phyloP scores from a whole-genome alignment of 202 grass and related monocot genomes.

The Dendrocalamus latiflorus region DNA sequence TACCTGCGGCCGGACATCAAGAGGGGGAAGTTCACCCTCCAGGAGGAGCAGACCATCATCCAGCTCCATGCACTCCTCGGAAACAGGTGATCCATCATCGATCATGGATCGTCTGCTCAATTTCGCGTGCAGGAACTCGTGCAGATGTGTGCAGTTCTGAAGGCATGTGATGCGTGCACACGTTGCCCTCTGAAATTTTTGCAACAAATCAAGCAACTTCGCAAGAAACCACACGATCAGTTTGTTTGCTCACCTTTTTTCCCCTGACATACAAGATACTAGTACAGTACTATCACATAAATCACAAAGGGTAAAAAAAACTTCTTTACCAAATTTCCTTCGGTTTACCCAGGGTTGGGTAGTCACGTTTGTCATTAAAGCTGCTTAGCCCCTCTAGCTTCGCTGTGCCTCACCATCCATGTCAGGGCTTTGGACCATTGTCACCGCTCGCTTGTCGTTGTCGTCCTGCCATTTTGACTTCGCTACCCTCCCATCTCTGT shows the following conservation, averaged over 20 bases:
- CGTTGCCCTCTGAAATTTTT: neutral
- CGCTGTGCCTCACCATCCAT: constrained; percentile 31
- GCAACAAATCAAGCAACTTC: neutral
- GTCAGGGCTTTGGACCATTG: constrained; percentile 33
- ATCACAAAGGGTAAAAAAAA: neutral
- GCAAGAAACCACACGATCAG: neutral
- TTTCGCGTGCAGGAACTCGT: neutral
- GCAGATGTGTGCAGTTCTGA: neutral
- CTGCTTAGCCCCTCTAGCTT: constrained; percentile 17
- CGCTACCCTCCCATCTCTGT: too few species aligned
- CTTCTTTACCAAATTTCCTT: neutral
- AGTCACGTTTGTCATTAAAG: constrained; percentile 37
- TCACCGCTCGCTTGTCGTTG: constrained; percentile 26
- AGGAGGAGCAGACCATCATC: constrained; percentile 76
- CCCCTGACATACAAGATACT: neutral
- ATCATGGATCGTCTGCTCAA: neutral
- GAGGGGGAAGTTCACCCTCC: constrained; percentile 55
- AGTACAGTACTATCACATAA: too few species aligned
- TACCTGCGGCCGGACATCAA: constrained; percentile 80
- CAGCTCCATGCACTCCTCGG: constrained; percentile 76
- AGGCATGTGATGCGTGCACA: neutral
- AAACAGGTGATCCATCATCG: constrained; percentile 43
- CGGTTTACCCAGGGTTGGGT: neutral
- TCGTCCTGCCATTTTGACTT: constrained; percentile 39
- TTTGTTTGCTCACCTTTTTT: neutral